phyloP scores from a whole-genome alignment of 2,329 filamentous ascomycete genomes.

The Trichoderma atrobrunneum region DNA sequence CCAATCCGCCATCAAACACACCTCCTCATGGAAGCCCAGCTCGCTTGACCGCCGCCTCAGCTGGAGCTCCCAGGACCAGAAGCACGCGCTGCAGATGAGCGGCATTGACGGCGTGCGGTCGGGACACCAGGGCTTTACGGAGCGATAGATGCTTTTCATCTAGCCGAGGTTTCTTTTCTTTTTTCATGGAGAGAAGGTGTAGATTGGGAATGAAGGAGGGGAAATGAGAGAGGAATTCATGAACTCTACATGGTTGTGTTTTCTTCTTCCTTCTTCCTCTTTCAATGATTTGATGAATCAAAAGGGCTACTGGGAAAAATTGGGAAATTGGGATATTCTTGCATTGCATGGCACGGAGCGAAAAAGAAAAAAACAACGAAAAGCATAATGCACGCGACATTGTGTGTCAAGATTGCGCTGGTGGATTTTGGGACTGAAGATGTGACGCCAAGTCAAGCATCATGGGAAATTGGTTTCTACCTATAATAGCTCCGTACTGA shows the following conservation, averaged over 20 bases:
- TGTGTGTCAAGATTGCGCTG: background rate
- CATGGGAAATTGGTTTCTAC: background rate
- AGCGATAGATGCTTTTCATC: conserved; percentile 24
- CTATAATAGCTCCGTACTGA: background rate
- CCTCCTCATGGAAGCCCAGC: conserved; percentile 46
- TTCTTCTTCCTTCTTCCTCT: background rate
- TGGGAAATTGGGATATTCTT: background rate
- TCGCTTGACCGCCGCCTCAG: conserved; percentile 46
- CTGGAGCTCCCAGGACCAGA: conserved; percentile 54
- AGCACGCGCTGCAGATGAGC: conserved; percentile 50
- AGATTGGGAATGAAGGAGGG: background rate
- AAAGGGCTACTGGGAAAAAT: background rate
- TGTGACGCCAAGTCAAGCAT: background rate
- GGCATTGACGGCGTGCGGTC: conserved; percentile 36
- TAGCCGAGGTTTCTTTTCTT: background rate
- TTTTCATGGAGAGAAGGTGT: background rate
- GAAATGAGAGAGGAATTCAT: background rate
- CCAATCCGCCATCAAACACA: conserved; percentile 29
- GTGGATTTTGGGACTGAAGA: background rate
- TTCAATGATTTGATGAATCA: background rate
- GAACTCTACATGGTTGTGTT: background rate
- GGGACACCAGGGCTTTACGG: conserved; percentile 42
- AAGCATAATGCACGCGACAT: background rate
- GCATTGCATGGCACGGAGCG: background rate
- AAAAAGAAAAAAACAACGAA: background rate